These are phyloP conservation scores for Clonostachys rhizophaga DNA, from an alignment of 2,329 filamentous ascomycete genomes.

Conservation along the genomic window DNA sequence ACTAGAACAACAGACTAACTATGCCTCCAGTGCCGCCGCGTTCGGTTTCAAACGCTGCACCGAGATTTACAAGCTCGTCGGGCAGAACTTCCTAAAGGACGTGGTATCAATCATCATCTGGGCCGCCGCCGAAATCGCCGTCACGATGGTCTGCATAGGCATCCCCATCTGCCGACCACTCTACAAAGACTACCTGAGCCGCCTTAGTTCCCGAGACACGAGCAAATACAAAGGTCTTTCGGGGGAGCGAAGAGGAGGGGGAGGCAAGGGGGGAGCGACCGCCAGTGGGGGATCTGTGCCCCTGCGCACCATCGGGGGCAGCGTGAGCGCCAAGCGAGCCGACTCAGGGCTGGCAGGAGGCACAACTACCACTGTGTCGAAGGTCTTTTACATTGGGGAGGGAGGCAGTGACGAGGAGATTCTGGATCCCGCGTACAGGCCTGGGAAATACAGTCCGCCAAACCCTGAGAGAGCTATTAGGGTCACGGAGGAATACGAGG, in stretches of 20 bases:
- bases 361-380: no score
- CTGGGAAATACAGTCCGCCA: no score
- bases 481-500: no score
- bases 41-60: conserved; percentile 19
- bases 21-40: conserved; percentile 11
- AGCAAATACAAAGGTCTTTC: conserved; percentile 1
- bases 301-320: conserved; percentile 1
- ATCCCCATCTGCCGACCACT: conserved; percentile 31
- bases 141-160: conserved; percentile 31
- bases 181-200: conserved; percentile 16
- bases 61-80: conserved; percentile 18
- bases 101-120: conserved; percentile 28
- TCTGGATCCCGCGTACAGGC: no score
- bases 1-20: neutral
- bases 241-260: no score
- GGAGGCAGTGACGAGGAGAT: neutral
- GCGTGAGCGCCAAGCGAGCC: neutral
- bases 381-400: no score
- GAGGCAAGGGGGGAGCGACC: no score
- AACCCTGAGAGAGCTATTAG: no score
- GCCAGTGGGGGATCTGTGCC: neutral
- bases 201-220: conserved; percentile 11
- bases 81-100: conserved; percentile 15
- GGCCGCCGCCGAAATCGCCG: conserved; percentile 29
- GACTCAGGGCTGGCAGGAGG: no score